Base-by-base conservation (phyloP, 2,329 filamentous ascomycete genomes). In the Cordyceps farinosa region DNA sequence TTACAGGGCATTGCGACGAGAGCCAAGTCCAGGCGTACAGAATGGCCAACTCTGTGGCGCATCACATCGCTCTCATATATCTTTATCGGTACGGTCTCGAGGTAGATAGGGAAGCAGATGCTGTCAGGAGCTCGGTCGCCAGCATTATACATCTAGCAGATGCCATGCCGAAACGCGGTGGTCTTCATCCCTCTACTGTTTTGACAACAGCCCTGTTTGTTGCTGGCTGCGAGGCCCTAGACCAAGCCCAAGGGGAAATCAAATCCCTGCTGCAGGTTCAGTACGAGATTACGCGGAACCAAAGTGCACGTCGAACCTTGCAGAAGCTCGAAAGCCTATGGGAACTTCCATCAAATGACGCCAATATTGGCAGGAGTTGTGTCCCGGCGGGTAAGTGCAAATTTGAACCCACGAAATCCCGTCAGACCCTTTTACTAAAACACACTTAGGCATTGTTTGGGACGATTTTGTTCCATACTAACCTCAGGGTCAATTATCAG, bases 281-380 rank as follows among this genome's bases (percentile, higher is more conserved):
- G 45, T 38, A 36, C 29, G 61, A 59, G 15, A 22, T 58, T 27
- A 52, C 61, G 3, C 36, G 40, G 30, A 54, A 58, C 40, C 54
- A 52, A 11, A 47, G 47, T 47, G 54, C 61, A 11, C 30, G 32
- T 8, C n/a, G 54, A 32, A 52, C 61, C 3, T 15, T 48, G 11
- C 44, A 48, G 36, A 58, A 34, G 36, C 54, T 63, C 1, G 54
- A 53, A n/a, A 32, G 27, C 6, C 11, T 63, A 15, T 48, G 22
- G 47, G 13, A 38, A 15, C 48, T 34, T 10, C 15, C 6, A 7
- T 13, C n/a, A 36, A 2, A 52, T 27, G 38, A 27, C 9, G n/a
- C 44, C 34, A 38, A 38, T 9, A 8, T 11, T 11, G 34, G 34
- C 7, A 38, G 3, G 34, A 38, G 34, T 38, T 38, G 34, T 5